These are phyloP conservation scores for Suillus spraguei DNA, from an alignment of 768 basidiomycete genomes.

Conservation along the genomic window DNA sequence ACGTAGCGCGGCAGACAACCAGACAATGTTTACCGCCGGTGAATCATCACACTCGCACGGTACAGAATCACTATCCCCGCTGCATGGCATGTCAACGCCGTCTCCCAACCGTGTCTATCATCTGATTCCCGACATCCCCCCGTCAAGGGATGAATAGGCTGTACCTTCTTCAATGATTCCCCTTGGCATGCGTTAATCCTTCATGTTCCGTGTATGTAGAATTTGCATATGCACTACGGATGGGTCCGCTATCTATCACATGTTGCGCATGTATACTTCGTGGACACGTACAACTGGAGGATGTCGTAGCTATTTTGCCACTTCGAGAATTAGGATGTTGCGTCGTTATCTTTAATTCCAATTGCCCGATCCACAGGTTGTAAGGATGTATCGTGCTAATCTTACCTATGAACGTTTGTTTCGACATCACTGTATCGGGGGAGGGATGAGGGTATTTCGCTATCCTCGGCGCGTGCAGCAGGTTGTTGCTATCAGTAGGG, in stretches of 20 bases:
- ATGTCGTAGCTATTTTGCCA: conserved; percentile 1
- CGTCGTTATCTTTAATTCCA: conserved; percentile 19
- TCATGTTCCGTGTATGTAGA: conserved; percentile 3
- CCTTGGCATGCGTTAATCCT: neutral
- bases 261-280: neutral
- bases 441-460: conserved; percentile 8
- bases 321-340: conserved; percentile 7
- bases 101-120: conserved; percentile 53
- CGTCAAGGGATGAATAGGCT: conserved; percentile 30
- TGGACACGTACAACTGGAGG: neutral
- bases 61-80: conserved; percentile 7
- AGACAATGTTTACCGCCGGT: conserved; percentile 24
- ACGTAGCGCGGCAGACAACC: conserved; percentile 18
- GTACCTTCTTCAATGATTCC: conserved; percentile 5
- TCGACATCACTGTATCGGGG: conserved; percentile 2
- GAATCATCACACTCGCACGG: conserved; percentile 34
- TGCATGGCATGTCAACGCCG: conserved; percentile 25
- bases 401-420: neutral
- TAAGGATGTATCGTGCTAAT: conserved; percentile 4
- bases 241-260: conserved; percentile 4
- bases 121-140: conserved; percentile 62
- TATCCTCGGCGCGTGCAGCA: conserved; percentile 7
- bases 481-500: conserved; percentile 1
- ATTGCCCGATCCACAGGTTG: conserved; percentile 12
- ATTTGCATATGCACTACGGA: conserved; percentile 6